Base-by-base conservation (phyloP, 768 basidiomycete species). In the Candolleomyces eurysporus region DNA sequence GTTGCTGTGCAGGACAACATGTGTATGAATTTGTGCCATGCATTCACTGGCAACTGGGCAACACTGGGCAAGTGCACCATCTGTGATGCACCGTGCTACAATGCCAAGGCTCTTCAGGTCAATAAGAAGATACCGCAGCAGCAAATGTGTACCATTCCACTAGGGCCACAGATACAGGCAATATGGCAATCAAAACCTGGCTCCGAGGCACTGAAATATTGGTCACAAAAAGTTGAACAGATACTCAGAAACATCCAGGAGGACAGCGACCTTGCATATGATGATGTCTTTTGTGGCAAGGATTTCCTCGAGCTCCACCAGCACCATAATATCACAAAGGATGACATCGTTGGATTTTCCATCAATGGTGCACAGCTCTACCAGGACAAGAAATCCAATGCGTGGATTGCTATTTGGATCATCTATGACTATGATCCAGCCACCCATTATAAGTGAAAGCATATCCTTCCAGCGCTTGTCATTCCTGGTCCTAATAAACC, bases 131-230 rank as follows among this genome's bases (percentile, higher is more conserved):
- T 75, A 1, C 66, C 79, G 0, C 66, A 69, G 0, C 66, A 75
- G 16, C 67, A 74, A 14, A 75, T 76, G 32, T 59, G 58, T 6
- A 82, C 79, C 0, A 73, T 82, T 22, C 78, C 72, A 0, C 48
- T 81, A 16, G 78, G 79, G 4, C 80, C 78, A 0, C 78, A 80
- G 55, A 59, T 82, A 0, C 82, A 83, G 58, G 78, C 80, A 0
- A 63, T 76, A 1, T 67, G 73, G 14, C 60, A 71, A 0, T 66
- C 58, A 13, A 59, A 46, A 0, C 58, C 64, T 1, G 62, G 70
- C 16, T 71, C 79, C 0, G 31, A 50, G 0, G 60, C 65, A 1
- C 69, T 78, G 68, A 19, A 45, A 0, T 77, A 79, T 58, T 65
- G 72, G 0, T 19, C 62, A 10, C 48, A 58, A 14, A 63, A 71